phyloP scores from a whole-genome alignment of 148 eudicot species.

The Euryodendron excelsum region DNA sequence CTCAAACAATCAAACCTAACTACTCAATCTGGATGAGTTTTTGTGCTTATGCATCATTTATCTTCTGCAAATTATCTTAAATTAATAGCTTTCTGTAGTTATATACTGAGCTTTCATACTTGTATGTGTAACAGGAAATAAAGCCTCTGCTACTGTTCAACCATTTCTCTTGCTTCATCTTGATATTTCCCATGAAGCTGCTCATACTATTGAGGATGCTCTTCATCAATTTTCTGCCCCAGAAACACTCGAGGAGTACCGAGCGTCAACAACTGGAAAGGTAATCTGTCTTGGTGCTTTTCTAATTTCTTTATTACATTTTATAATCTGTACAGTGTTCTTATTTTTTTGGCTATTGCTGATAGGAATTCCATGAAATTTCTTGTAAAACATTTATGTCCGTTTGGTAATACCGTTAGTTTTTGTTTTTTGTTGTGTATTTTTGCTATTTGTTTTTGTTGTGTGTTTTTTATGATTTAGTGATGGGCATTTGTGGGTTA shows the following conservation, averaged over 20 bases:
- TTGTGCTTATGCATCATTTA: not conserved
- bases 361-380: not conserved
- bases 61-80: not conserved
- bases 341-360: not conserved
- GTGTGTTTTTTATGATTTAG: too few species aligned
- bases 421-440: too few species aligned
- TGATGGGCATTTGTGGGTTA: too few species aligned
- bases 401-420: too few species aligned
- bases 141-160: constrained; percentile 79
- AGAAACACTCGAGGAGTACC: constrained; percentile 67
- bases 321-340: not conserved
- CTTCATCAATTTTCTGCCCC: constrained; percentile 55
- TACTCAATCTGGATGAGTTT: not conserved
- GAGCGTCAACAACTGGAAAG: constrained; percentile 64
- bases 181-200: constrained; percentile 63
- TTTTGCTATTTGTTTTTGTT: too few species aligned
- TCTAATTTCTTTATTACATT: not conserved
- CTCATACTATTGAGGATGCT: constrained; percentile 61
- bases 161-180: constrained; percentile 79
- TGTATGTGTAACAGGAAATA: constrained; percentile 53
- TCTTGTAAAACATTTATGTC: not conserved
- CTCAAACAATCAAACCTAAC: not conserved
- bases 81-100: not conserved
- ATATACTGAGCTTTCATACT: not conserved
- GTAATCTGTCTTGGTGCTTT: constrained; percentile 29